Conservation (phyloP, 768 basidiomycete species). For the Termitomyces sp. region DNA sequence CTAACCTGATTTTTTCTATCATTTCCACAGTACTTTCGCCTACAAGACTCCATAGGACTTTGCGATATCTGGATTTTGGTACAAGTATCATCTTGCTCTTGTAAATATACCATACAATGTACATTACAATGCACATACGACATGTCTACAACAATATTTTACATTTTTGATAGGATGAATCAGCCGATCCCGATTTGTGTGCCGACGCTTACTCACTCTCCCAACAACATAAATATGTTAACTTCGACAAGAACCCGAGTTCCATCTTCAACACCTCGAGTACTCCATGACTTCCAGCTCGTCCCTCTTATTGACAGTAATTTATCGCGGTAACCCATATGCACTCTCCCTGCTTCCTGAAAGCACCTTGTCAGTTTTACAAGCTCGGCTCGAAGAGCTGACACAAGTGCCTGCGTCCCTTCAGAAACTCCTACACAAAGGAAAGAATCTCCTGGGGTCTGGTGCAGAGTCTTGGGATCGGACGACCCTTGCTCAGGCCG, state of each 20-base stretch:
- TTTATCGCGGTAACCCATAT: conserved; percentile 44
- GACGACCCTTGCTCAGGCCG: conserved; percentile 31
- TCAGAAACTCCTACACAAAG: conserved; percentile 72
- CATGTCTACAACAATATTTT: not conserved
- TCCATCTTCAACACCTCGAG: not conserved
- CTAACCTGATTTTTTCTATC: not conserved
- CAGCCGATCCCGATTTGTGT: conserved; percentile 1
- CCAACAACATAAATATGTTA: not conserved
- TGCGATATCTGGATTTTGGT: not conserved
- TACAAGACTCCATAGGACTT: not conserved
- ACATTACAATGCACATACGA: not conserved
- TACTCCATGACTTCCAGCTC: conserved; percentile 10
- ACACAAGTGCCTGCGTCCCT: conserved; percentile 58
- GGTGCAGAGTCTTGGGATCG: conserved; percentile 22
- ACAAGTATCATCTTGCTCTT: not conserved
- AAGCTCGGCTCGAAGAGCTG: conserved; percentile 49
- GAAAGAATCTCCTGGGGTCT: conserved; percentile 37
- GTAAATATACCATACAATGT: not conserved
- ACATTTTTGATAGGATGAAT: not conserved
- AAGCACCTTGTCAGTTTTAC: conserved; percentile 45
- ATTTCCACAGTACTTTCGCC: not conserved
- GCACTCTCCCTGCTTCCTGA: conserved; percentile 42
- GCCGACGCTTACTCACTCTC: conserved; percentile 1
- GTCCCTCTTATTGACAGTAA: conserved; percentile 22
- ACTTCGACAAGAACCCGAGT: not conserved